Percentiles rank a stretch among this genome's conserved stretches.
phyloP scores from a whole-genome alignment of 257 asterid species.

The Ilex aquifolium region DNA sequence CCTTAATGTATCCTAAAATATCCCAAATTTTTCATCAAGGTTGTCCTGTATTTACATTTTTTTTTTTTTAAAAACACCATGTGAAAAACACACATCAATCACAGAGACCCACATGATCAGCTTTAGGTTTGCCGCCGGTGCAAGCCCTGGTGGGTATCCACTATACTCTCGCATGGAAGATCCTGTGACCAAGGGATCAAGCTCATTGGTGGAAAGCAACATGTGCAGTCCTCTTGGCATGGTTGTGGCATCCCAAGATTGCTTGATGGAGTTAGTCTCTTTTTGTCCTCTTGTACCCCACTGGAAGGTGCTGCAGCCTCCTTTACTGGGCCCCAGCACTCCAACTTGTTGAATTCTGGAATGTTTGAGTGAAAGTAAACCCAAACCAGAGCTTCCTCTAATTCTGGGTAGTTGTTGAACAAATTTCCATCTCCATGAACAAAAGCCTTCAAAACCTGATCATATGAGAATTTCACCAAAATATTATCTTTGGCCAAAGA shows the following conservation, averaged over 20 bases:
- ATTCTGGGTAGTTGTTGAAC: constrained; percentile 60
- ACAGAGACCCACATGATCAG: too few species aligned
- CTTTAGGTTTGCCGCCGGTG: too few species aligned
- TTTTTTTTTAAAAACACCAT: too few species aligned
- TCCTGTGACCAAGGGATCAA: constrained; percentile 52
- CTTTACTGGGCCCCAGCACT: constrained; percentile 90
- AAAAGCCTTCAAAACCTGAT: constrained; percentile 82
- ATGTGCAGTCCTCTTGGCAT: constrained; percentile 50
- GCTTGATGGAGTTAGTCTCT: background rate
- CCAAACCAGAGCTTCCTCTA: constrained; percentile 72
- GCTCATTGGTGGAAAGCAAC: constrained; percentile 78
- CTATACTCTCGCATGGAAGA: background rate
- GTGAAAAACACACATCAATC: too few species aligned
- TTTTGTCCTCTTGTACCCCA: background rate
- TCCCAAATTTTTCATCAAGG: too few species aligned
- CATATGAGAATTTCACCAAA: background rate
- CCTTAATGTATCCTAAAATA: too few species aligned
- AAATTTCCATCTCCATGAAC: constrained; percentile 64
- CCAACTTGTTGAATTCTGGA: constrained; percentile 75
- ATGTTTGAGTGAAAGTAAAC: constrained; percentile 86
- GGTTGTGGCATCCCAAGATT: constrained; percentile 35
- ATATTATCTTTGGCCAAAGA: too few species aligned
- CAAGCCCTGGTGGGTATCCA: too few species aligned
- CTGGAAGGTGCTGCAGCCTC: constrained; percentile 35
- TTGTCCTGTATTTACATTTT: too few species aligned